Conservation (phyloP, 2,329 filamentous ascomycete species). For the Exophiala xenobiotica region DNA sequence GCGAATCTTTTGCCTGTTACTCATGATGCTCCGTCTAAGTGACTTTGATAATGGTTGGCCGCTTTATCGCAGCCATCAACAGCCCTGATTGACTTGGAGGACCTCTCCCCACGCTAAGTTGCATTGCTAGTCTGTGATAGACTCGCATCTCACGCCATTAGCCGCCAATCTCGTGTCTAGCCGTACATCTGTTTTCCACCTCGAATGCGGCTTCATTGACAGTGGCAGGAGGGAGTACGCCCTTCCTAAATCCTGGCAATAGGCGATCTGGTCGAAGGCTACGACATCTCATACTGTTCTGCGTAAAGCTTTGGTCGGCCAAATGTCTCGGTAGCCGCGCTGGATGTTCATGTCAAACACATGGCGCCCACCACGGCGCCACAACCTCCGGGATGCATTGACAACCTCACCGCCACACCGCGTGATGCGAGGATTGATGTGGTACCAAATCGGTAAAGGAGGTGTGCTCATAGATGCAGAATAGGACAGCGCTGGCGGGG, state of each 20-base stretch:
- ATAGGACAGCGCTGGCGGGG: neutral
- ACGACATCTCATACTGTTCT: too few species aligned
- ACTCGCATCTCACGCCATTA: constrained; percentile 8
- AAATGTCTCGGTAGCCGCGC: too few species aligned
- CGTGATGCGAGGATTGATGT: neutral
- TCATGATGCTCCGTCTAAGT: neutral
- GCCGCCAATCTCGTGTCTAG: constrained; percentile 21
- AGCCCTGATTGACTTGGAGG: neutral
- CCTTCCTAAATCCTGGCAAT: too few species aligned
- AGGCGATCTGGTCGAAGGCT: too few species aligned
- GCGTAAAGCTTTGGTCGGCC: too few species aligned
- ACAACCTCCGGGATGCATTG: neutral
- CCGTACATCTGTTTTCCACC: neutral
- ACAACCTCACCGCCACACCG: neutral
- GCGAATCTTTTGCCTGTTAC: too few species aligned
- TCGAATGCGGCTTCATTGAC: too few species aligned
- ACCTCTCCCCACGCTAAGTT: constrained; percentile 21
- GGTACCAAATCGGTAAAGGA: neutral
- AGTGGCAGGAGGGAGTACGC: too few species aligned
- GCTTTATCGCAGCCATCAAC: constrained; percentile 5
- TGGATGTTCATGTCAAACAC: constrained; percentile 12
- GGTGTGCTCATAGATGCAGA: neutral
- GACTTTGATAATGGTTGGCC: neutral
- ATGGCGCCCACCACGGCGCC: constrained; percentile 2
- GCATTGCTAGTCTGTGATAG: constrained; percentile 21